Base-by-base conservation (phyloP, 2,329 filamentous ascomycete genomes). In the Curvularia lunata region DNA sequence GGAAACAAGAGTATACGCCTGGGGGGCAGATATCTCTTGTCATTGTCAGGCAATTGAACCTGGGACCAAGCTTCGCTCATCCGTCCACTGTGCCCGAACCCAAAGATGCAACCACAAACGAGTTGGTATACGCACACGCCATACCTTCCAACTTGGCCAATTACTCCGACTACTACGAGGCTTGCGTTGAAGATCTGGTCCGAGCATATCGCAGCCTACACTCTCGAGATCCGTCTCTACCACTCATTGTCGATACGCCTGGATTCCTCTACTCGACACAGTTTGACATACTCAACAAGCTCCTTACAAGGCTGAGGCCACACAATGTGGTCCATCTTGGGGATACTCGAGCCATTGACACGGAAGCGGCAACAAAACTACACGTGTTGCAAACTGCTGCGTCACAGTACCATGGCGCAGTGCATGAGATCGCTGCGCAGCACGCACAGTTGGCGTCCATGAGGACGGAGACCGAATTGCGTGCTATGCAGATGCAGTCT, bases 401-500 rank as follows among this genome's bases (percentile, higher is more conserved):
- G 1, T 53, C 57, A 7, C 65, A 69, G 16, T 67, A 65, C 10
- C 65, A 72, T 27, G 77, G 76, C 5, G 65, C 68, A 0, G 80
- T 89, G 43, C 81, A 81, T 51, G 78, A 77, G 5, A 77, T 92
- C 4, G 84, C 87, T 5, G 88, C 88, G 1, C 66, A 69, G 1
- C 84, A 88, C 19, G 62, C 59, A 3, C 46, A 52, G 10, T 48
- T 48, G 2, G 28, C 48, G 10, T 56, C 81, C 1, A 78, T 83
- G 3, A 81, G 88, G 37, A 90, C 87, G 9, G 83, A 89, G 0
- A 82, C 85, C 0, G 87, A 93, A 59, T 75, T 91, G 2, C 81
- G 89, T 49, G 83, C 84, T 5, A 92, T 94, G 88, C 89, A 92
- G 65, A 86, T 83, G n/a, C 88, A 92, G 82, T 88, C 90, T 0